Evolutionary conservation across 179 eudicot species (phyloP).

Genomic region (Camellia oleifera): DNA sequence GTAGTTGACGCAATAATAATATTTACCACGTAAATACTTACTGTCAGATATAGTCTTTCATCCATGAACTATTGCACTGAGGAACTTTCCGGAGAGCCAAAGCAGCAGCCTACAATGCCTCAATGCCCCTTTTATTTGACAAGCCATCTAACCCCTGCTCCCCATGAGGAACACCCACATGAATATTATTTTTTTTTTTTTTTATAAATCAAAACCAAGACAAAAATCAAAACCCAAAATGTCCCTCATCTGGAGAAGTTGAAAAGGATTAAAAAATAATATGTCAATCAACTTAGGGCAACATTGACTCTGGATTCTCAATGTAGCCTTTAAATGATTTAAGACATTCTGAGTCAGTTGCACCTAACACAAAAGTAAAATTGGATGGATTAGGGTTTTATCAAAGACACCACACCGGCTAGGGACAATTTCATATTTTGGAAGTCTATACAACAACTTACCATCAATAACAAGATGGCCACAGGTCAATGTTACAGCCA

Average conservation of each 20-base stretch:
- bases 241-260: too few relatives aligned
- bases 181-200: too few relatives aligned
- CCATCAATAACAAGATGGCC: constrained; percentile 98
- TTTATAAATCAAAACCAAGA: too few relatives aligned
- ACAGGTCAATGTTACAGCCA: constrained; percentile 88
- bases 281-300: constrained; percentile 45
- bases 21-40: constrained; percentile 35
- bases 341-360: constrained; percentile 95
- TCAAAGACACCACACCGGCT: too few relatives aligned
- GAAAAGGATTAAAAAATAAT: too few relatives aligned
- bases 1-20: neutral
- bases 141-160: too few relatives aligned
- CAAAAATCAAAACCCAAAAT: too few relatives aligned
- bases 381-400: neutral
- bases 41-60: constrained; percentile 91
- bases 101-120: constrained; percentile 78
- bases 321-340: constrained; percentile 93
- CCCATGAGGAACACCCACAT: too few relatives aligned
- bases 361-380: constrained; percentile 48
- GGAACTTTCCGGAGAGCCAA: constrained; percentile 95
- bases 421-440: neutral
- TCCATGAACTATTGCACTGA: constrained; percentile 96
- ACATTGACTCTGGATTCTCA: constrained; percentile 91
- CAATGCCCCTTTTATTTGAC: too few relatives aligned
- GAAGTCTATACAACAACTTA: constrained; percentile 27